Evolutionary conservation across 257 asterid species (phyloP).

Genomic region (Anisodus tanguticus): DNA sequence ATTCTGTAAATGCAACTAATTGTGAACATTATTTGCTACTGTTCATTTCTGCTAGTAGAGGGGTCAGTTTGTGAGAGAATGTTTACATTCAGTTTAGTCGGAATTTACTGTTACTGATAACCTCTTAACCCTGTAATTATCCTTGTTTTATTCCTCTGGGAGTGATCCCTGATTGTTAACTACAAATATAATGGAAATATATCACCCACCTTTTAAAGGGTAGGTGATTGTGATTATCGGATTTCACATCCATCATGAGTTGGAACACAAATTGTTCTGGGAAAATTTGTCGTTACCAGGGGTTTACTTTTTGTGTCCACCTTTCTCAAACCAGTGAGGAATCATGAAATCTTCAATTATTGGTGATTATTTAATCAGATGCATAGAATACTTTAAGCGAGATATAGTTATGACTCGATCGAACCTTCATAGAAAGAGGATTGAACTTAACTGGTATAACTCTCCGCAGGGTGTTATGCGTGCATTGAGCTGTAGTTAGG

Average conservation of each 20-base stretch:
- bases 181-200: neutral
- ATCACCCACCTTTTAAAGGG: neutral
- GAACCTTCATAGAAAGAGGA: neutral
- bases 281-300: neutral
- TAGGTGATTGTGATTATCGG: constrained; percentile 17
- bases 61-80: neutral
- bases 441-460: neutral
- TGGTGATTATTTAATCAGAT: neutral
- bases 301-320: neutral
- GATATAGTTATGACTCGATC: neutral
- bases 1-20: neutral
- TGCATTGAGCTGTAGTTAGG: neutral
- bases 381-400: constrained; percentile 1
- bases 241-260: neutral
- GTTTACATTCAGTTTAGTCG: constrained; percentile 2
- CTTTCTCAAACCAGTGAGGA: constrained; percentile 17
- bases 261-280: neutral
- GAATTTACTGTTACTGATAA: neutral
- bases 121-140: neutral
- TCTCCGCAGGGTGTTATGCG: neutral
- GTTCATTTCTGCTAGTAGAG: neutral
- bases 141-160: neutral
- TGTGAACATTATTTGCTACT: neutral
- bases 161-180: neutral
- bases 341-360: neutral